Base-by-base conservation (phyloP, 306 rosid species). In the Cucumis melo region DNA sequence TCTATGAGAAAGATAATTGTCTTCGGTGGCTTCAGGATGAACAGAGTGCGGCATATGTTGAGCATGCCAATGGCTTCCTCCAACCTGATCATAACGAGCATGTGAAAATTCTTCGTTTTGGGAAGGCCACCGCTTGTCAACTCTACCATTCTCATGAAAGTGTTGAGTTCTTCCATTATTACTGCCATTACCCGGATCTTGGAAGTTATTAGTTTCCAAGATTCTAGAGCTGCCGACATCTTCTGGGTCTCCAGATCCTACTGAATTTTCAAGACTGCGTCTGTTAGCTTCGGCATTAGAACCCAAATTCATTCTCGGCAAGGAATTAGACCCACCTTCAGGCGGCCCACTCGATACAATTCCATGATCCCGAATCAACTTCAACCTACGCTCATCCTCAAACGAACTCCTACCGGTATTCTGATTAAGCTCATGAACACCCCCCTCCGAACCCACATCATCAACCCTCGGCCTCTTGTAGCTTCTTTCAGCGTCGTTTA, bases 321-420 rank as follows among this genome's bases (percentile, higher is more conserved):
- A 46, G 53, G 53, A 46, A 46, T 46, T 46, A 46, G 53, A 46
- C 4, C 53, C 53, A 46, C 62, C 62, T 29, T 55, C 86, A 0
- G 77, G 85, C 14, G 77, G 77, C n/a, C 76, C 85, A 71, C 79
- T 7, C 15, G 72, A 54, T 24, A 36, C 82, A 29, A 82, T 65
- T 1, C 99, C 99, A 83, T 94, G 97, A 68, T 94, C 99, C 8
- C 91, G 99, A 80, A 94, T 89, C 29, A 94, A 77, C 89, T 89
- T 87, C 80, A 92, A 83, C 27, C 96, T 80, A 7, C 97, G 89
- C 76, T 90, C 89, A 77, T 87, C 87, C 5, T 91, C 96, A 5
- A 72, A 83, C 5, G 82, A 76, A 81, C 17, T 19, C 54, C 75
- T 50, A 1, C 63, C 39, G 54, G 70, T 44, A 15, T 75, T 82